Percentiles rank a stretch among this genome's conserved stretches.
Evolutionary conservation across 2,329 filamentous ascomycete species (phyloP).

Genomic region (Lecanicillium sp.): DNA sequence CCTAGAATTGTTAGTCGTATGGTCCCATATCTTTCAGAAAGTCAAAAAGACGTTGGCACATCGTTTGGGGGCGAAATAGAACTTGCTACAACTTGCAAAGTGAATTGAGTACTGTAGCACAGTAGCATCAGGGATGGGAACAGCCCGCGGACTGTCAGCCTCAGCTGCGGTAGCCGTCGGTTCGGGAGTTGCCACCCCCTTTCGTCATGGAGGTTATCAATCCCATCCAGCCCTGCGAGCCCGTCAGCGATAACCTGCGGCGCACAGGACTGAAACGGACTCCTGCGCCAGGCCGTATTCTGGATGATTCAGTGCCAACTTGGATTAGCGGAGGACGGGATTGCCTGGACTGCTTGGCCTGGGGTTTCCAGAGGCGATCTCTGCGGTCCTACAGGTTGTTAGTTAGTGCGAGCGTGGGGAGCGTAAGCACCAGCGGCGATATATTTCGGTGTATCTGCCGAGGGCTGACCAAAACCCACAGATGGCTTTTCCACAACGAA

Average conservation of each 20-base stretch:
- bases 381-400: background rate
- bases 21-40: background rate
- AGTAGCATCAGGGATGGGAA: background rate
- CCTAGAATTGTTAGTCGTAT: background rate
- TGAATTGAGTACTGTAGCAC: too few relatives aligned
- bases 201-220: background rate
- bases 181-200: background rate
- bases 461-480: slow-evolving; percentile 4
- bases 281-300: background rate
- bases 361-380: background rate
- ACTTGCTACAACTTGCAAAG: background rate
- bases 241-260: background rate
- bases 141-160: background rate
- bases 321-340: background rate
- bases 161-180: background rate
- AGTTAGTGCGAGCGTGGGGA: too few relatives aligned
- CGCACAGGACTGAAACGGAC: background rate
- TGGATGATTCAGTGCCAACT: background rate
- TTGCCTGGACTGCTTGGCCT: background rate
- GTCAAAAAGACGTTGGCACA: background rate
- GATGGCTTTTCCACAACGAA: too few relatives aligned
- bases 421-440: slow-evolving; percentile 7
- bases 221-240: background rate
- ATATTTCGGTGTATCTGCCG: background rate
- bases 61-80: background rate